These are phyloP conservation scores for Aspergillus arachidicola DNA, from an alignment of 2,329 filamentous ascomycete genomes.

Conservation along the genomic window DNA sequence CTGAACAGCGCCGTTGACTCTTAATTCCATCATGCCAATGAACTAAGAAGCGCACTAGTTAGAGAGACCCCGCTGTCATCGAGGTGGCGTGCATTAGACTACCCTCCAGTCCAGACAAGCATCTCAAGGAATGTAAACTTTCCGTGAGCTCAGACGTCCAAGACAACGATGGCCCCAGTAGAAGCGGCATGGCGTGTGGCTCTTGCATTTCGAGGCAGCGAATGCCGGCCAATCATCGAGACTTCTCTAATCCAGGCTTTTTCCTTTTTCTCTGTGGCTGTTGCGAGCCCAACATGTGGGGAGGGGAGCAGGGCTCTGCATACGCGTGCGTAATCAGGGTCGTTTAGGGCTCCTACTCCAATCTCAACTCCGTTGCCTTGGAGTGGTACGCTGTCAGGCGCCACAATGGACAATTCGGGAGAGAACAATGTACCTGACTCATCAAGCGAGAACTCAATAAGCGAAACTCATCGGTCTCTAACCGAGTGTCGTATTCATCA, in stretches of 20 bases:
- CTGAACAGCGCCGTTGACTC: background rate
- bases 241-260: background rate
- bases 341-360: background rate
- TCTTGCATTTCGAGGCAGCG: background rate
- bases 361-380: background rate
- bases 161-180: background rate
- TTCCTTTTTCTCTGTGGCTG: background rate
- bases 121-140: background rate
- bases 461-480: background rate
- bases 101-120: background rate
- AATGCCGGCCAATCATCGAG: background rate
- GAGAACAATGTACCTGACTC: background rate
- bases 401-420: background rate
- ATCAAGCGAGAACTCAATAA: background rate
- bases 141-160: background rate
- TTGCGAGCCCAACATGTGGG: background rate
- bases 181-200: background rate
- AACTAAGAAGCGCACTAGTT: background rate
- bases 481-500: background rate
- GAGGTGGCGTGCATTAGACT: constrained; percentile 4
- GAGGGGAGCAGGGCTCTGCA: background rate
- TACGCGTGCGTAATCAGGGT: constrained; percentile 5
- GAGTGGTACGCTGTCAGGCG: background rate
- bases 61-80: background rate
- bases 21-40: background rate